Percentiles rank a stretch among this genome's conserved stretches.
Evolutionary conservation across 1,284 basidiomycete genomes (phyloP).

Genomic region (Pterula multifida): DNA sequence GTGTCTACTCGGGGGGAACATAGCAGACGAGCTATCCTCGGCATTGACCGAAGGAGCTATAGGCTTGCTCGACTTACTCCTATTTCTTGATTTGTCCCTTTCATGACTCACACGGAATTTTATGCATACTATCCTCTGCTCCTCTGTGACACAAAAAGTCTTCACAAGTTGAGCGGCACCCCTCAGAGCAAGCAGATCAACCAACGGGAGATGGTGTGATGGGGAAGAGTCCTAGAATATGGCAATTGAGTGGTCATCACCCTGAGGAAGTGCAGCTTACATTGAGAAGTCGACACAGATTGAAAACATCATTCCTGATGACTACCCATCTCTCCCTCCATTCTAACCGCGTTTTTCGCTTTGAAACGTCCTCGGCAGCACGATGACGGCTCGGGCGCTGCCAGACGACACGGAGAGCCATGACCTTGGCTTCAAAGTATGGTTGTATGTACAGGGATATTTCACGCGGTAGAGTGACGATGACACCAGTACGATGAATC

Average conservation of each 20-base stretch:
- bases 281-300: conserved; percentile 38
- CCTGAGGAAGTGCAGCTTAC: conserved; percentile 22
- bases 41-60: background rate
- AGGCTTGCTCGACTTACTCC: conserved; percentile 13
- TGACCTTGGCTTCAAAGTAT: conserved; percentile 55
- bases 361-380: conserved; percentile 10
- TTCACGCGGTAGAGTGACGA: conserved; percentile 30
- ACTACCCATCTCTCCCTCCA: conserved; percentile 58
- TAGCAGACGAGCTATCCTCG: background rate
- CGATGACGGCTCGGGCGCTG: conserved; percentile 5
- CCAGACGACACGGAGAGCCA: conserved; percentile 31
- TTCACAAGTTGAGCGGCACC: conserved; percentile 2
- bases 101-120: background rate
- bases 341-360: conserved; percentile 24
- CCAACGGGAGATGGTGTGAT: conserved; percentile 5
- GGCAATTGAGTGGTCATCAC: background rate
- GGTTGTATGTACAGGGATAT: conserved; percentile 44
- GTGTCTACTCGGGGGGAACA: background rate
- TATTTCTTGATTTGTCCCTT: conserved; percentile 22
- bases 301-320: conserved; percentile 42
- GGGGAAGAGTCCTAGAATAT: background rate
- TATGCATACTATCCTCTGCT: background rate
- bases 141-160: background rate
- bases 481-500: conserved; percentile 33
- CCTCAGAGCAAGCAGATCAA: background rate